Evolutionary conservation across 805 yeast species (phyloP), one percentile per base, ranked within the genome.

Genomic region (Ogataea neopini): DNA sequence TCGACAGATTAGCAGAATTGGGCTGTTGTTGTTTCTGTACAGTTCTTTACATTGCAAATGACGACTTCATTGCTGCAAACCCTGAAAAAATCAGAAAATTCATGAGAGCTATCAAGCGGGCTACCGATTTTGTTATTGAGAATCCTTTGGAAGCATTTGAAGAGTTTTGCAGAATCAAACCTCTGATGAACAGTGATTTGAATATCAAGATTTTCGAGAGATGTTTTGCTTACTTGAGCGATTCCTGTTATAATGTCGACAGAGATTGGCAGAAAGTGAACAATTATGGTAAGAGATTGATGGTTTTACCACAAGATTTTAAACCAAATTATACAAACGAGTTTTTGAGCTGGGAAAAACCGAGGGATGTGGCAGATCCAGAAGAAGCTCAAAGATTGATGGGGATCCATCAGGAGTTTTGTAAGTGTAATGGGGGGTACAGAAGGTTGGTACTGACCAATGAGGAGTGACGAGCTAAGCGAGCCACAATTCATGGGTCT

Each of bases 21-120:
- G 83, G 83, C 13, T 77, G 83, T 60, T 77, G 83, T 60, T 77
- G 83, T 55, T 77, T 77, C 75, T 77, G 83, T 55, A 74, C 81
- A 38, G 74, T 77, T 49, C 67, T 77, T 57, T 77, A 76, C 72
- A 78, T 77, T 54, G 70, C 69, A 54, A 78, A 78, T 59, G 83
- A 78, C 55, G 62, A 69, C 35, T 78, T 77, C 60, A 66, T 78
- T 56, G 67, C 64, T 10, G 64, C 61, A 41, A 73, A 77, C 60
- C 78, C 77, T 15, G 76, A 69, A 35, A 73, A 75, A 59, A 73
- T 76, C 40, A 61, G 50, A 39, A 69, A 64, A 51, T 72, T 77
- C 62, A 56, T 77, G 71, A 67, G 50, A 17, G 82, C 81, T 9
- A 62, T 75, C 53, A 78, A 76, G 62, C 69, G 61, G 54, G 80